phyloP scores from a whole-genome alignment of 2,329 filamentous ascomycete genomes.

The Microsporum ferrugineum region DNA sequence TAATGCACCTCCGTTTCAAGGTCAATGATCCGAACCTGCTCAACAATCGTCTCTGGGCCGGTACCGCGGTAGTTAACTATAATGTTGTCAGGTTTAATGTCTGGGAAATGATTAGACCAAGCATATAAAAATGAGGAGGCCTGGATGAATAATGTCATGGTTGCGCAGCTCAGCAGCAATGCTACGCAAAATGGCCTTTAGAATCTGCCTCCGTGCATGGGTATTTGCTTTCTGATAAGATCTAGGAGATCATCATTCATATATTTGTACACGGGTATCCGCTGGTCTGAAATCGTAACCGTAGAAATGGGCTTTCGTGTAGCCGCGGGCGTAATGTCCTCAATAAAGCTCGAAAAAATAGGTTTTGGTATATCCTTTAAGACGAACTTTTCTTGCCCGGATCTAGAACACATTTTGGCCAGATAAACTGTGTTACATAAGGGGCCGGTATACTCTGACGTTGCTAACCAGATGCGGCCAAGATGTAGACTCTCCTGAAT shows the following conservation, averaged over 20 bases:
- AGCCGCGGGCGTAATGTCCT: slow-evolving; percentile 20
- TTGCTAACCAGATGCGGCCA: slow-evolving; percentile 26
- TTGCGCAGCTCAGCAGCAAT: neutral
- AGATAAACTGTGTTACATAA: neutral
- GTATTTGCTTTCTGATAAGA: slow-evolving; percentile 33
- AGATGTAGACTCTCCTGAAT: slow-evolving; percentile 25
- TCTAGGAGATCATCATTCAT: slow-evolving; percentile 34
- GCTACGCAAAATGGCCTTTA: slow-evolving; percentile 30
- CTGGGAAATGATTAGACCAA: slow-evolving; percentile 13
- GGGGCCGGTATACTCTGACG: slow-evolving; percentile 8
- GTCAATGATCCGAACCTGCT: slow-evolving; percentile 18
- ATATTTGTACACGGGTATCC: slow-evolving; percentile 38
- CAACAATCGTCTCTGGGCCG: slow-evolving; percentile 12
- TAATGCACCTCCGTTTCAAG: slow-evolving; percentile 21
- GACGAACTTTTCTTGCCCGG: slow-evolving; percentile 16
- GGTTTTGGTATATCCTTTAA: slow-evolving; percentile 20
- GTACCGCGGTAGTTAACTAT: slow-evolving; percentile 23
- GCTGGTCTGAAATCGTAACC: slow-evolving; percentile 32
- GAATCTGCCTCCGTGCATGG: slow-evolving; percentile 32
- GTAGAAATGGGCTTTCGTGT: slow-evolving; percentile 27
- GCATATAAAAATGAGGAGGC: neutral
- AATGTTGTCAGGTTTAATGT: slow-evolving; percentile 31
- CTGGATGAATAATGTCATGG: neutral
- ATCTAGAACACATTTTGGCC: slow-evolving; percentile 13
- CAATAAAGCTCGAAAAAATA: slow-evolving; percentile 18